A percentile compares a stretch with the other conserved stretches of the same genome.
phyloP scores from a whole-genome alignment of 2,329 filamentous ascomycete genomes.

The Cladosporium sphaerospermum region DNA sequence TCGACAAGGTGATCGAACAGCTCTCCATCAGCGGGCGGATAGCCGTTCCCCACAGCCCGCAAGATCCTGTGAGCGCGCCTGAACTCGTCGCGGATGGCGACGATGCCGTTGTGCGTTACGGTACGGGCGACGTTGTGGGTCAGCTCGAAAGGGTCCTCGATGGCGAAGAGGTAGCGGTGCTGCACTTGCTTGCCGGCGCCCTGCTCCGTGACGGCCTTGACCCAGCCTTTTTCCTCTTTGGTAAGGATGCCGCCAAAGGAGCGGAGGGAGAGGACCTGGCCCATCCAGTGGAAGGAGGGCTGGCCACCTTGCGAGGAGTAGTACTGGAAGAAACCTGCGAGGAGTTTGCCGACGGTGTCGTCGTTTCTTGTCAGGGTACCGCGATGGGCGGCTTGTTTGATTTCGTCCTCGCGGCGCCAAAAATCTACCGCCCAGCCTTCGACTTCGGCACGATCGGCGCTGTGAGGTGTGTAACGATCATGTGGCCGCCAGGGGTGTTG shows the following conservation, averaged over 20 bases:
- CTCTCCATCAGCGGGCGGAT: constrained; percentile 17
- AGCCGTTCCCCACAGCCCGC: constrained; percentile 42
- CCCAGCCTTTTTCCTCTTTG: constrained; percentile 80
- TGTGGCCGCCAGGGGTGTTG: constrained; percentile 52
- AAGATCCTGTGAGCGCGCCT: constrained; percentile 72
- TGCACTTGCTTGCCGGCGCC: constrained; percentile 56
- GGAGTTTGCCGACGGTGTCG: constrained; percentile 62
- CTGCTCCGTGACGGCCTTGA: constrained; percentile 66
- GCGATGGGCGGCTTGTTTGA: constrained; percentile 52
- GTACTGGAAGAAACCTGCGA: constrained; percentile 84
- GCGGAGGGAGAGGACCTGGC: constrained; percentile 72
- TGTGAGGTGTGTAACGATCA: constrained; percentile 24
- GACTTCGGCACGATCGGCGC: constrained; percentile 21
- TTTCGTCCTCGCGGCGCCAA: constrained; percentile 68
- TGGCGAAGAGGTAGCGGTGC: constrained; percentile 77
- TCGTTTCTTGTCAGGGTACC: constrained; percentile 61
- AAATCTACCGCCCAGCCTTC: constrained; percentile 66
- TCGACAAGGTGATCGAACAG: constrained; percentile 25
- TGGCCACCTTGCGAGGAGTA: constrained; percentile 56
- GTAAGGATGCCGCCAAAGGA: constrained; percentile 60
- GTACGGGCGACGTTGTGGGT: constrained; percentile 85
- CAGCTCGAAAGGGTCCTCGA: constrained; percentile 85
- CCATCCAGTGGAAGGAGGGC: constrained; percentile 69
- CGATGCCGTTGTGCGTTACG: constrained; percentile 75
- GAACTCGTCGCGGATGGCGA: constrained; percentile 78